A percentile compares a stretch with the other conserved stretches of the same genome.
These are phyloP conservation scores for Tetrahymena thermophila DNA, from an alignment of 73 alveolate species.

Conservation along the genomic window DNA sequence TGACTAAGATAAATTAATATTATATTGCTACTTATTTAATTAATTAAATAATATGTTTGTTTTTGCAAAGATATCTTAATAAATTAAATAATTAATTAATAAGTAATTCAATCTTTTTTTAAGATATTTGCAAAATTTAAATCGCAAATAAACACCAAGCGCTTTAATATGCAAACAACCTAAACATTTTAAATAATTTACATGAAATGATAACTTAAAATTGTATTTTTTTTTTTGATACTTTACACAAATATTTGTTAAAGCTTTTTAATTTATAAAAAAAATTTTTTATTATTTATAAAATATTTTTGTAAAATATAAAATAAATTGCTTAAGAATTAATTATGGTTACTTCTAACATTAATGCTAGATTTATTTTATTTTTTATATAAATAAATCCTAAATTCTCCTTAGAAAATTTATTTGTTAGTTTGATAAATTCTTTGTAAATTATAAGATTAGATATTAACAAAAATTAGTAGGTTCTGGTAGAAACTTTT, in stretches of 20 bases:
- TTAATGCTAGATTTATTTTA: background rate
- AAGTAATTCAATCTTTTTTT: background rate
- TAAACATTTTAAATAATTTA: too few species aligned
- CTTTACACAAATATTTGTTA: too few species aligned
- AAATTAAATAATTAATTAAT: too few species aligned
- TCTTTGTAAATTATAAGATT: background rate
- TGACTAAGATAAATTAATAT: background rate
- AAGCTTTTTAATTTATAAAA: too few species aligned
- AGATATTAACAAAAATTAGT: background rate
- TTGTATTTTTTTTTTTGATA: too few species aligned
- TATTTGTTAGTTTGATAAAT: background rate
- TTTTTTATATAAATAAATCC: too few species aligned
- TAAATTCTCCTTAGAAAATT: background rate
- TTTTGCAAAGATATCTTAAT: background rate
- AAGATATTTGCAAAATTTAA: background rate
- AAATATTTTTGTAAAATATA: too few species aligned
- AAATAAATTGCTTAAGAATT: background rate
- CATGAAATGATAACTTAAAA: too few species aligned
- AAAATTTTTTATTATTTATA: too few species aligned
- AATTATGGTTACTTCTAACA: background rate
- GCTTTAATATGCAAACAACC: background rate
- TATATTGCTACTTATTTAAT: background rate
- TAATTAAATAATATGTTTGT: background rate
- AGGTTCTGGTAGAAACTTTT: background rate
- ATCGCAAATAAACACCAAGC: background rate